phyloP scores from a whole-genome alignment of 495 filamentous ascomycete species.

The Penicillium egyptiacum region DNA sequence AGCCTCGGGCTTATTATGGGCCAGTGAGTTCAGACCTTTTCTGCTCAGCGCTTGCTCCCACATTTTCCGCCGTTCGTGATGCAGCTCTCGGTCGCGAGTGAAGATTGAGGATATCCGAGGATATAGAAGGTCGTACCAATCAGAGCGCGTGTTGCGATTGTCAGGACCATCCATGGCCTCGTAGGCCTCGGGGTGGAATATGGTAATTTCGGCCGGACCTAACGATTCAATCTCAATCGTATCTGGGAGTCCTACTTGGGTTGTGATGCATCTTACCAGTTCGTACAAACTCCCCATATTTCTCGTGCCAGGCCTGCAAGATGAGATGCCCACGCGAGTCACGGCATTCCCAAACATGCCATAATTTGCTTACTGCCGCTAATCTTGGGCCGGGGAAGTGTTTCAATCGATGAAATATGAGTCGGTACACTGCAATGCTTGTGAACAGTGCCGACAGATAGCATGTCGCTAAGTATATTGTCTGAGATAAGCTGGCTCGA shows the following conservation, averaged over 20 bases:
- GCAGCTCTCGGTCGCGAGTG: slow-evolving; percentile 29
- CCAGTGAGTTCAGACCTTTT: slow-evolving; percentile 11
- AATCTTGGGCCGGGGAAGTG: slow-evolving; percentile 42
- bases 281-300: slow-evolving; percentile 42
- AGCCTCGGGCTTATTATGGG: background rate
- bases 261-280: slow-evolving; percentile 21
- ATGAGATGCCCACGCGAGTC: slow-evolving; percentile 35
- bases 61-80: slow-evolving; percentile 30
- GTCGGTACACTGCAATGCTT: background rate
- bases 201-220: slow-evolving; percentile 37
- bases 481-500: background rate
- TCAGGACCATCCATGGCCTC: slow-evolving; percentile 27
- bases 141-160: slow-evolving; percentile 29
- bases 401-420: slow-evolving; percentile 36
- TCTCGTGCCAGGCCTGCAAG: slow-evolving; percentile 29
- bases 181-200: slow-evolving; percentile 33
- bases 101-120: slow-evolving; percentile 39
- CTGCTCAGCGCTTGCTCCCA: slow-evolving; percentile 35
- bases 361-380: slow-evolving; percentile 41
- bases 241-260: background rate
- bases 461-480: background rate
- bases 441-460: background rate
- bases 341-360: slow-evolving; percentile 34
- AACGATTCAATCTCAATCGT: background rate
- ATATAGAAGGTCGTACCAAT: slow-evolving; percentile 44